These are phyloP conservation scores for Hemileccinum impolitum DNA, from an alignment of 768 basidiomycete species.

Conservation along the genomic window DNA sequence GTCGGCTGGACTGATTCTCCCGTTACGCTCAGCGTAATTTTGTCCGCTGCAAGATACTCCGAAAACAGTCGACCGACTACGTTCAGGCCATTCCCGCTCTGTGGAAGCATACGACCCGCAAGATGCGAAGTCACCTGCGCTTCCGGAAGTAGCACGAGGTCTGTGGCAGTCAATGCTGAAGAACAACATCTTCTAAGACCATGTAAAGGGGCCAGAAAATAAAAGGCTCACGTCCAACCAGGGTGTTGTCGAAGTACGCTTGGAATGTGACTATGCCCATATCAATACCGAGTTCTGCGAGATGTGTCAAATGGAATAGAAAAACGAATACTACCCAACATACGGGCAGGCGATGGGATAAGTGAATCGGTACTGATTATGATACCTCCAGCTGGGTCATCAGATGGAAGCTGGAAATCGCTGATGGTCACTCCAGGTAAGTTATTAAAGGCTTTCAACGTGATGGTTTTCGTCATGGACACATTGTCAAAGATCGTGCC, in stretches of 20 bases:
- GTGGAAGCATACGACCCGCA: constrained; percentile 61
- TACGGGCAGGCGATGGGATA: constrained; percentile 66
- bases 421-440: constrained; percentile 68
- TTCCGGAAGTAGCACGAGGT: constrained; percentile 49
- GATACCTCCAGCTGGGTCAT: constrained; percentile 67
- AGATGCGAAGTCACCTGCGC: constrained; percentile 50
- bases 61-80: constrained; percentile 64
- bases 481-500: constrained; percentile 69
- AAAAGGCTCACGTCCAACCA: constrained; percentile 56
- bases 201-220: neutral
- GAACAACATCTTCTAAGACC: neutral
- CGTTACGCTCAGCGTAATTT: constrained; percentile 55
- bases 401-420: constrained; percentile 67
- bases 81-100: constrained; percentile 51
- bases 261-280: constrained; percentile 64
- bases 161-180: constrained; percentile 49
- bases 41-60: constrained; percentile 58
- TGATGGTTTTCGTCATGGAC: constrained; percentile 53
- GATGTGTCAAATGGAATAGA: constrained; percentile 12
- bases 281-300: constrained; percentile 63
- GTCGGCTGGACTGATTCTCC: constrained; percentile 61
- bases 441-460: constrained; percentile 68
- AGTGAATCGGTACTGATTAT: constrained; percentile 62
- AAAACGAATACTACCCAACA: constrained; percentile 26
- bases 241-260: constrained; percentile 51